Evolutionary conservation across 2,329 filamentous ascomycete species (phyloP).

Genomic region (Pseudocercospora ulei): DNA sequence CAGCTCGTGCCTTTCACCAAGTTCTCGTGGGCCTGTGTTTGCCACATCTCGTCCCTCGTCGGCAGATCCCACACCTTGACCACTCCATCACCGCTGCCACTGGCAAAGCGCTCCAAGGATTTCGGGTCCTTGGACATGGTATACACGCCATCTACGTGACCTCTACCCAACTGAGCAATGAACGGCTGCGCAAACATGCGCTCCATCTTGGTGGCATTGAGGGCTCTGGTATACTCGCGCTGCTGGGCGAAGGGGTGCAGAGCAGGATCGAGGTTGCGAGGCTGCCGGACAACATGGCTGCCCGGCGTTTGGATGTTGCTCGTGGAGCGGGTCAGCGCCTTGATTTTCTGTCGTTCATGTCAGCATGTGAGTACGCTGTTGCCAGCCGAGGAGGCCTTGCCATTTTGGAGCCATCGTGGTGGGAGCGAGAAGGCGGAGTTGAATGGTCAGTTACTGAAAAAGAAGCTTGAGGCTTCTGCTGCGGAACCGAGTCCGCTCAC

Average conservation of each 20-base stretch:
- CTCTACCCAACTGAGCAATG: constrained; percentile 72
- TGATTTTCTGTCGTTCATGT: constrained; percentile 44
- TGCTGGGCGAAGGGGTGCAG: constrained; percentile 86
- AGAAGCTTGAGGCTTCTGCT: too few relatives aligned
- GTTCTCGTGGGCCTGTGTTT: constrained; percentile 76
- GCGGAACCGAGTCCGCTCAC: too few relatives aligned
- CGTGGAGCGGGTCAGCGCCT: constrained; percentile 57
- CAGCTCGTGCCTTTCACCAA: constrained; percentile 86
- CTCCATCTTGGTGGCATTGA: constrained; percentile 83
- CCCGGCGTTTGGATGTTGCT: constrained; percentile 59
- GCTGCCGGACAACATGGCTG: constrained; percentile 54
- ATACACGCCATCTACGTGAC: constrained; percentile 75
- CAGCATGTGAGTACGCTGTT: not conserved
- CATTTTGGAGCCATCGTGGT: constrained; percentile 19
- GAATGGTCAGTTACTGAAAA: constrained; percentile 9
- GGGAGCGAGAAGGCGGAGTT: constrained; percentile 9
- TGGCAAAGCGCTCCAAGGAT: constrained; percentile 50
- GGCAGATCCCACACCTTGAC: constrained; percentile 86
- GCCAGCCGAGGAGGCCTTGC: not conserved
- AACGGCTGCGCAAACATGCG: constrained; percentile 85
- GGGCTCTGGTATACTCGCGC: constrained; percentile 66
- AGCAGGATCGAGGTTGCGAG: constrained; percentile 67
- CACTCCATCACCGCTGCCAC: constrained; percentile 80
- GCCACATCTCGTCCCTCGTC: constrained; percentile 62
- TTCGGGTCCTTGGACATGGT: constrained; percentile 43